phyloP scores from a whole-genome alignment of 129 eudicot species.

The Flaveria sonorensis region DNA sequence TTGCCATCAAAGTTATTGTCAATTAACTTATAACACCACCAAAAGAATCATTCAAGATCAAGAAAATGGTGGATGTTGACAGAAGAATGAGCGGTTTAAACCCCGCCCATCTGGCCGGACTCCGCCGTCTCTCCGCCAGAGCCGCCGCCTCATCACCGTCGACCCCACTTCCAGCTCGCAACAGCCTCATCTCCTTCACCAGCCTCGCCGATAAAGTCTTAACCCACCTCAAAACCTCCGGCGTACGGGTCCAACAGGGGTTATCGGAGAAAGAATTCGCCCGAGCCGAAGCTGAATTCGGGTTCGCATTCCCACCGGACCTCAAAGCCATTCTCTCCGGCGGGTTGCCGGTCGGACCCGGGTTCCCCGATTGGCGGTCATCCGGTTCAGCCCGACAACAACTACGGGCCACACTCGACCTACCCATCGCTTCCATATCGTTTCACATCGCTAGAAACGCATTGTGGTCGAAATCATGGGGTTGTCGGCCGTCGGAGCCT shows the following conservation, averaged over 20 bases:
- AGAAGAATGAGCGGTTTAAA: conserved; percentile 88
- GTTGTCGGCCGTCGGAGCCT: conserved; percentile 74
- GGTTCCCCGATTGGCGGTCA: conserved; percentile 95
- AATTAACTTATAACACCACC: background rate
- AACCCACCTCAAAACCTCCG: conserved; percentile 61
- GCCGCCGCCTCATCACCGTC: conserved; percentile 80
- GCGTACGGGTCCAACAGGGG: conserved; percentile 56
- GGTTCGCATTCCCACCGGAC: conserved; percentile 91
- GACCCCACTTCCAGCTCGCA: conserved; percentile 75
- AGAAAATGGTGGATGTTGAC: conserved; percentile 88
- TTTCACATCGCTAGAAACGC: conserved; percentile 75
- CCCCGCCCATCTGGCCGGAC: conserved; percentile 89
- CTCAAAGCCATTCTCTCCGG: conserved; percentile 75
- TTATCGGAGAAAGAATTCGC: conserved; percentile 75
- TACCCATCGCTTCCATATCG: conserved; percentile 84
- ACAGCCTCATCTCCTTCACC: conserved; percentile 73
- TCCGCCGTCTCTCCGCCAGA: conserved; percentile 96
- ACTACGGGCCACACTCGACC: conserved; percentile 61
- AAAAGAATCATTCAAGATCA: background rate
- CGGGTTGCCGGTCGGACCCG: conserved; percentile 81
- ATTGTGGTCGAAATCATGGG: conserved; percentile 92
- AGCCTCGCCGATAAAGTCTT: conserved; percentile 74
- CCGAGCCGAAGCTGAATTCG: conserved; percentile 85
- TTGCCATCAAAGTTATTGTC: conserved; percentile 15
- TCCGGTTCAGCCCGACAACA: conserved; percentile 63